These are phyloP conservation scores for Rhytidiadelphus loreus DNA, from an alignment of 225 moss, liverwort and hornwort species.

Conservation along the genomic window DNA sequence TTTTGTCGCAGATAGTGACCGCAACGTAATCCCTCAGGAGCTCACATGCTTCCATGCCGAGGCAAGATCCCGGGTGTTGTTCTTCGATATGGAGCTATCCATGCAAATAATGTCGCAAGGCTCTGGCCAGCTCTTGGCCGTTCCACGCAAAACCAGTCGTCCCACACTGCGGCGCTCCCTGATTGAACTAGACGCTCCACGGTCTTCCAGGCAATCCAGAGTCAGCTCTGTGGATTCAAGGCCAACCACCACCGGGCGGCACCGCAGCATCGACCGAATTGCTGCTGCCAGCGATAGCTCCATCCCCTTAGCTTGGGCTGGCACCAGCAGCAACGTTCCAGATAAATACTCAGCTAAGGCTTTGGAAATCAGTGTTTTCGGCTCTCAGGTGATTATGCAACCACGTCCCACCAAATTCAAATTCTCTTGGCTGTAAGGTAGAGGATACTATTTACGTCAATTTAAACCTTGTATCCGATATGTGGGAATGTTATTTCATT, in stretches of 20 bases:
- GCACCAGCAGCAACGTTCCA: neutral
- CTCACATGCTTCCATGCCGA: conserved; percentile 36
- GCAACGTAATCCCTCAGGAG: neutral
- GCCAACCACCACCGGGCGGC: neutral
- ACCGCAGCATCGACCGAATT: neutral
- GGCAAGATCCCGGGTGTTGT: conserved; percentile 56
- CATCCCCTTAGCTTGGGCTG: neutral
- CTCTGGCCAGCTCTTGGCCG: neutral
- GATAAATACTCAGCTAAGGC: conserved; percentile 51
- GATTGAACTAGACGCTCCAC: conserved; percentile 12
- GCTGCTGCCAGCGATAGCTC: neutral
- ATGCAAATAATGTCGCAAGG: neutral
- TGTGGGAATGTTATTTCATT: neutral
- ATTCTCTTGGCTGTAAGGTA: neutral
- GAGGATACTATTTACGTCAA: no score
- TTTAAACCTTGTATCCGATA: neutral
- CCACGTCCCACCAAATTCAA: neutral
- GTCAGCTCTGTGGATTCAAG: conserved; percentile 1
- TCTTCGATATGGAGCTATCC: conserved; percentile 24
- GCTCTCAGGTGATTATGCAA: conserved; percentile 32
- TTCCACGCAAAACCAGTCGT: neutral
- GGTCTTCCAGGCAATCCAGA: neutral
- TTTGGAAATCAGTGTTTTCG: conserved; percentile 63
- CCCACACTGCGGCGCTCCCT: conserved; percentile 2
- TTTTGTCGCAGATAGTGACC: conserved; percentile 42